Percentiles rank a stretch among this genome's conserved stretches.
Evolutionary conservation across 2,329 filamentous ascomycete species (phyloP).

Genomic region (Amesomyces nigricolor): DNA sequence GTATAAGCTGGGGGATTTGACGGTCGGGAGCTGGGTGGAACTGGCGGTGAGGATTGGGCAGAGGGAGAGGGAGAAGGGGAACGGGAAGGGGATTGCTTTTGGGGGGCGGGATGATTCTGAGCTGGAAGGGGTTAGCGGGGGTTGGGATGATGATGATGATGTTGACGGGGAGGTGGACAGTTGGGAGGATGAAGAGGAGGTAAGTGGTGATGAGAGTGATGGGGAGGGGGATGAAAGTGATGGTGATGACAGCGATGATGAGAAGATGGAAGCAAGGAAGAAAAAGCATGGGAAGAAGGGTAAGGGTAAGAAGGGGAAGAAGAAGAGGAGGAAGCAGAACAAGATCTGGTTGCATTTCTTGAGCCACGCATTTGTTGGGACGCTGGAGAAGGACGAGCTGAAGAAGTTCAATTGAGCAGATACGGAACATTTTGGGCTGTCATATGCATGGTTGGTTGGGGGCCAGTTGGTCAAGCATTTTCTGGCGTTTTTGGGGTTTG

Average conservation of each 20-base stretch:
- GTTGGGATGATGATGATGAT: constrained; percentile 28
- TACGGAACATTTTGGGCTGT: background rate
- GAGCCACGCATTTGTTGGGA: constrained; percentile 71
- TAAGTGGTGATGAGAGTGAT: constrained; percentile 22
- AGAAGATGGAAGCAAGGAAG: constrained; percentile 42
- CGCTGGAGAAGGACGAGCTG: constrained; percentile 60
- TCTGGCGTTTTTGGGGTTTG: background rate
- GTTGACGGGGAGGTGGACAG: constrained; percentile 23
- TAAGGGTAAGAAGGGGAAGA: constrained; percentile 45
- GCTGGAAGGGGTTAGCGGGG: constrained; percentile 24
- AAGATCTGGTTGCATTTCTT: constrained; percentile 76
- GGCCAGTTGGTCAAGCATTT: background rate
- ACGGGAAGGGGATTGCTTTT: background rate
- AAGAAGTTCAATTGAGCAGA: constrained; percentile 32
- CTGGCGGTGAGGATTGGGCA: constrained; percentile 74
- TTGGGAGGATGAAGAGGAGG: background rate
- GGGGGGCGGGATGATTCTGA: background rate
- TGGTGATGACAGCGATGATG: constrained; percentile 26
- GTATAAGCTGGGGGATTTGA: constrained; percentile 76
- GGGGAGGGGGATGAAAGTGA: constrained; percentile 26
- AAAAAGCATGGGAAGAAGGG: constrained; percentile 37
- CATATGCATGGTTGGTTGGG: background rate
- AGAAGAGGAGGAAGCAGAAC: constrained; percentile 52
- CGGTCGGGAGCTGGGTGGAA: constrained; percentile 72
- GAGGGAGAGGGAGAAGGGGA: constrained; percentile 20